Base-by-base conservation (phyloP, 305 asterid species). In the Withania somnifera region DNA sequence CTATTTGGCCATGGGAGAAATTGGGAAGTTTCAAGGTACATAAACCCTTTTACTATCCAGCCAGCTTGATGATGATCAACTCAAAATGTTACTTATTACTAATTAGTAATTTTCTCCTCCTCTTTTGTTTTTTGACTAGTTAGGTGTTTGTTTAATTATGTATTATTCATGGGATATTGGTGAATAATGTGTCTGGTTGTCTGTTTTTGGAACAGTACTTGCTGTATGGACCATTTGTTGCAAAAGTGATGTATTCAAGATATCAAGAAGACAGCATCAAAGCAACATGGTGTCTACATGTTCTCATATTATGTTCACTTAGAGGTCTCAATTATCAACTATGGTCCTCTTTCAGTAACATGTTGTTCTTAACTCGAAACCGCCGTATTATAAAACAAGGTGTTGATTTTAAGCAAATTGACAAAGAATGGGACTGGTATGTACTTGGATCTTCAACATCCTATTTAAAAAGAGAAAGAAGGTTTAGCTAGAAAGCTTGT, bases 401-500 rank as follows among this genome's bases (percentile, higher is more conserved):
- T 4, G 89, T 90, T 32, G 97, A 82, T 57, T 95, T 93, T 79
- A 85, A 90, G 53, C 98, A 95, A 91, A 95, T 93, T 84, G 98
- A 95, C 87, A 58, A 61, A 20, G 98, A 95, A 86, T 92, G 97
- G 95, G 84, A 93, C 42, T 95, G 98, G 98, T 95, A 86, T 5
- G 22, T 6, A 11, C 5, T 4, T 84, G 20, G 7, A 47, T 34
- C 19, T 79, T 14, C 17, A 38, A 28, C 13, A 36, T 6, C 40
- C 5, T 36, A 36, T 36, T 7, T 14, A 32, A 20, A 22, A 11
- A 13, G 11, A 13, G 3, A 26, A 11, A 60, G 4, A 24, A 0
- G 1, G 13, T 24, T 60, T 61, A 28, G 20, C 42, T 61, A 61
- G 0, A 13, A 60, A 60, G 10, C 28, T 58, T 19, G 8, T 58